phyloP scores from a whole-genome alignment of 129 eudicot genomes.

The Tagetes erecta region DNA sequence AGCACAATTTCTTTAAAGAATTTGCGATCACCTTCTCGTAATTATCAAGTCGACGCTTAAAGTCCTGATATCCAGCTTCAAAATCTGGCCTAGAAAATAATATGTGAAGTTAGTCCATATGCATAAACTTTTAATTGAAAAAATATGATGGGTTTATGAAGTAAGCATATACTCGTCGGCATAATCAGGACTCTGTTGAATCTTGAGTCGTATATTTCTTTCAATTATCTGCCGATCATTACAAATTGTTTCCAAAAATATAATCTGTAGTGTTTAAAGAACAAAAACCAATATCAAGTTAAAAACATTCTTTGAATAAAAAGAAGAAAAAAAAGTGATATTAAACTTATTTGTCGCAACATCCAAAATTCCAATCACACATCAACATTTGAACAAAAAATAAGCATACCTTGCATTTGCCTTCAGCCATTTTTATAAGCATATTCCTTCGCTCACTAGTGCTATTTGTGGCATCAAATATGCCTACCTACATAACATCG shows the following conservation, averaged over 20 bases:
- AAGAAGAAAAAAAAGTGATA: neutral
- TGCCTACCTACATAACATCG: slow-evolving; percentile 66
- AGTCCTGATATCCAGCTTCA: slow-evolving; percentile 98
- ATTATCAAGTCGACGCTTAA: slow-evolving; percentile 78
- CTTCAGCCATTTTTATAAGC: slow-evolving; percentile 99
- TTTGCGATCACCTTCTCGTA: slow-evolving; percentile 69
- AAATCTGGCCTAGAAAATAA: slow-evolving; percentile 78
- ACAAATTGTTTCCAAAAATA: slow-evolving; percentile 92
- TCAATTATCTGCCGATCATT: slow-evolving; percentile 86
- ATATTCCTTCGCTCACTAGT: slow-evolving; percentile 83
- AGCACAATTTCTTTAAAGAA: neutral
- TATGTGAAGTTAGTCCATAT: slow-evolving; percentile 3
- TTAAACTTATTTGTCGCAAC: neutral
- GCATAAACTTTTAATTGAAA: neutral
- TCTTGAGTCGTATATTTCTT: slow-evolving; percentile 94
- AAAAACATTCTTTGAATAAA: neutral
- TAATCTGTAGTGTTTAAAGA: slow-evolving; percentile 53
- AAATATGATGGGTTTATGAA: neutral
- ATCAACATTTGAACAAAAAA: neutral
- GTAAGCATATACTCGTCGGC: slow-evolving; percentile 80
- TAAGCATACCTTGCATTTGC: slow-evolving; percentile 83
- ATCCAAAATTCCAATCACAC: neutral
- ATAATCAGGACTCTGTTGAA: slow-evolving; percentile 99
- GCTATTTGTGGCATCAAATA: slow-evolving; percentile 98
- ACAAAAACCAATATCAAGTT: neutral